A percentile compares a stretch with the other conserved stretches of the same genome.
Evolutionary conservation across 2,329 filamentous ascomycete species (phyloP).

Genomic region (Botryosphaeria dothidea): DNA sequence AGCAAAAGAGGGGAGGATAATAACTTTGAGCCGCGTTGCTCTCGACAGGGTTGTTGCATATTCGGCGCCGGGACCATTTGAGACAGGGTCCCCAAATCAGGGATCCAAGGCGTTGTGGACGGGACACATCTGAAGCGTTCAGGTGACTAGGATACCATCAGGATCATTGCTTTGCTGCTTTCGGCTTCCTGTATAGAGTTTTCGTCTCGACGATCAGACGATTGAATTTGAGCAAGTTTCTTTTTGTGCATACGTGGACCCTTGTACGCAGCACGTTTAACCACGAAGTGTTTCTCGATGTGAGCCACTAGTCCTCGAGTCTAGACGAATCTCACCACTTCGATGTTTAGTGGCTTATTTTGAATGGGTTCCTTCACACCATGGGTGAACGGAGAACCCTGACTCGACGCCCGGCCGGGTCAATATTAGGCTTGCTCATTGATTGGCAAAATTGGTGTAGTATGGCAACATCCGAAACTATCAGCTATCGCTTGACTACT

Average conservation of each 20-base stretch:
- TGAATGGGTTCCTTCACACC: neutral
- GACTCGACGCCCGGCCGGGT: neutral
- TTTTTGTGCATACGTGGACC: neutral
- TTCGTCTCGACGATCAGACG: neutral
- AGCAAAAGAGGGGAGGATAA: neutral
- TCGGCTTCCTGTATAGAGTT: neutral
- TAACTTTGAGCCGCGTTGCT: neutral
- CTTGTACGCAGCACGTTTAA: neutral
- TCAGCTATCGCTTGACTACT: neutral
- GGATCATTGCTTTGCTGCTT: neutral
- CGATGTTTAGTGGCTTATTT: neutral
- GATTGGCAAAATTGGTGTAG: neutral
- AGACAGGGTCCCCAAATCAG: neutral
- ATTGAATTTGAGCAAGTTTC: neutral
- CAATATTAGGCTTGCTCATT: neutral
- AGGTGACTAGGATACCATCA: conserved; percentile 10
- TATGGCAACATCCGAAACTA: neutral
- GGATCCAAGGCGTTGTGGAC: conserved; percentile 12
- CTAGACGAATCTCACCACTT: neutral
- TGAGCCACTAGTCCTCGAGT: too few species aligned
- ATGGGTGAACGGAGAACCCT: neutral
- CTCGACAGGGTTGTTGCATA: neutral
- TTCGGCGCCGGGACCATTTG: conserved; percentile 2
- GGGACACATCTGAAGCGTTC: neutral
- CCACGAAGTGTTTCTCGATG: neutral